Percentiles rank a stretch among this genome's conserved stretches.
phyloP scores from a whole-genome alignment of 2,329 filamentous ascomycete genomes.

The Sclerotinia glacialis region DNA sequence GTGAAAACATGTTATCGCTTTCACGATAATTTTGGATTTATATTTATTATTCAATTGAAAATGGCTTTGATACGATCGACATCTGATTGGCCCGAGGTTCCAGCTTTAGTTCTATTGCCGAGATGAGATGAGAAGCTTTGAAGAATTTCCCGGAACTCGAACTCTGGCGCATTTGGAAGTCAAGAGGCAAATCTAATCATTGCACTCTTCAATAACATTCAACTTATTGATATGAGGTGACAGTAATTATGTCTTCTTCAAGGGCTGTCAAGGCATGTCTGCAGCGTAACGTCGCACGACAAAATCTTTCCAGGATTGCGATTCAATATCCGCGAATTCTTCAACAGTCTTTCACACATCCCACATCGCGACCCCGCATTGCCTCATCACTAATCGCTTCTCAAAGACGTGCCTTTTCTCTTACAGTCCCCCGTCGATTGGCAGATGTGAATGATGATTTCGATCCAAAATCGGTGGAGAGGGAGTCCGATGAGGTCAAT shows the following conservation, averaged over 20 bases:
- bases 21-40: background rate
- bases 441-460: constrained; percentile 55
- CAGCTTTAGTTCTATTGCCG: constrained; percentile 15
- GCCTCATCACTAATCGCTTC: constrained; percentile 27
- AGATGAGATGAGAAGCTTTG: constrained; percentile 22
- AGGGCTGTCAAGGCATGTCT: constrained; percentile 33
- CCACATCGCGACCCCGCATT: constrained; percentile 29
- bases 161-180: constrained; percentile 1
- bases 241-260: constrained; percentile 34
- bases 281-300: constrained; percentile 33
- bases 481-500: constrained; percentile 90
- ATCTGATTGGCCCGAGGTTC: constrained; percentile 25
- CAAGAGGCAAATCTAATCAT: constrained; percentile 7
- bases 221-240: constrained; percentile 35
- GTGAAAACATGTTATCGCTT: background rate
- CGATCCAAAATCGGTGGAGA: constrained; percentile 68
- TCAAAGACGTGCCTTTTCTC: constrained; percentile 45
- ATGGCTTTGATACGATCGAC: constrained; percentile 22
- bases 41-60: constrained; percentile 10
- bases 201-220: constrained; percentile 11
- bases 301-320: constrained; percentile 25
- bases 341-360: constrained; percentile 26
- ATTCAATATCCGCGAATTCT: constrained; percentile 26
- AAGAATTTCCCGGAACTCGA: constrained; percentile 3
- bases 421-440: constrained; percentile 42